Base-by-base conservation (phyloP, 345 rosid genomes). In the Populus ilicifolia region DNA sequence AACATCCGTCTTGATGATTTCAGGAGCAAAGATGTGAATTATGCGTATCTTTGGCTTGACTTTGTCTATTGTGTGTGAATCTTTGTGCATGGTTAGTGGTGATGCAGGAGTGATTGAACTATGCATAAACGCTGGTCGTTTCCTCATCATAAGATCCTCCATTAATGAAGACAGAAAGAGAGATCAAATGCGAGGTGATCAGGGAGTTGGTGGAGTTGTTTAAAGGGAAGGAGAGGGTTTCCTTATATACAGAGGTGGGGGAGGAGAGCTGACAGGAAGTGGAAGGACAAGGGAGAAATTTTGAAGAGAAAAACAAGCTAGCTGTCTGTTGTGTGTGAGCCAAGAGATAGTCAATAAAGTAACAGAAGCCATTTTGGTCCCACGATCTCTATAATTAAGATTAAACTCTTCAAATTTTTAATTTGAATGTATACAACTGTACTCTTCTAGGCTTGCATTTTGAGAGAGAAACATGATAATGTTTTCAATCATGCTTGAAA, bases 1-100 rank as follows among this genome's bases (percentile, higher is more conserved):
- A 17, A 82, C 96, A 81, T 93, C 98, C 25, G 98, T 93, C 80
- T 92, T 89, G 90, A 93, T 96, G 86, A 96, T 92, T 86, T 93
- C 97, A 17, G 99, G 99, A 39, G 96, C 96, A 82, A 89, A 89
- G 80, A 93, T 87, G 88, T 96, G 98, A 76, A 93, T 88, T 38
- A 96, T 91, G 30, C 97, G 88, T 14, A 93, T 87, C 85, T 89
- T 90, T 27, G 80, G 97, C 90, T 92, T 91, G 23, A 85, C 39
- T 84, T 94, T 92, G 59, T 91, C 81, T 44, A 89, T 86, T 18
- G 82, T 67, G 5, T 77, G 84, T 23, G 97, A 94, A 21, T 82
- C 77, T 71, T 77, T 88, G 80, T 84, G 87, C 76, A 90, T 66
- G 76, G 86, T 35, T 12, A 89, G 75, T 67, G 84, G 33, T 59